Percentiles rank a stretch among this genome's conserved stretches.
These are phyloP conservation scores for Gastrolobium bilobum DNA, from an alignment of 306 rosid species.

Conservation along the genomic window DNA sequence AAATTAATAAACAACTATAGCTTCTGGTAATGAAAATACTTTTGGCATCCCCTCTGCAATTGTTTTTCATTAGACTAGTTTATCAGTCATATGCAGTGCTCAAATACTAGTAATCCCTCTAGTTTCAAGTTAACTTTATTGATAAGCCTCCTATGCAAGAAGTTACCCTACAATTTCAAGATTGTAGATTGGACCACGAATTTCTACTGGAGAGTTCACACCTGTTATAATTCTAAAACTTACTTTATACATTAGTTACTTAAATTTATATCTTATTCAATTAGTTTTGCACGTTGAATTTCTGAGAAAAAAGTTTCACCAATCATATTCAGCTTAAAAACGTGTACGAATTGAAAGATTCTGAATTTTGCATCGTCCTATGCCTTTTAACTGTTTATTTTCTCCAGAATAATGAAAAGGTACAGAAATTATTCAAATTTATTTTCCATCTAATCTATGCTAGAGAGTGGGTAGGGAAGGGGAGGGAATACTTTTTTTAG, in stretches of 20 bases:
- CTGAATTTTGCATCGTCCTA: neutral
- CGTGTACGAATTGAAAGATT: neutral
- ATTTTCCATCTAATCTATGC: neutral
- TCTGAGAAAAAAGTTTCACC: conserved; percentile 9
- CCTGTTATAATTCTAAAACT: conserved; percentile 5
- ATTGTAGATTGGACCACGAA: neutral
- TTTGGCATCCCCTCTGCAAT: neutral
- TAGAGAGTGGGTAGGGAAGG: neutral
- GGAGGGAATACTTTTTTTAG: neutral
- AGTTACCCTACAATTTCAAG: neutral
- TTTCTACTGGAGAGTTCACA: neutral
- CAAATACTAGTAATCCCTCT: conserved; percentile 1
- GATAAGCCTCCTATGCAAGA: neutral
- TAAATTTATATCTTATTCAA: conserved; percentile 1
- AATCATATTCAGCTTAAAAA: conserved; percentile 4
- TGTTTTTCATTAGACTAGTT: conserved; percentile 32
- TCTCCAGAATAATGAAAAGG: neutral
- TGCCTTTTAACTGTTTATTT: conserved; percentile 22
- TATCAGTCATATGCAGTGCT: conserved; percentile 38
- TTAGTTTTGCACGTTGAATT: neutral
- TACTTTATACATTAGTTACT: neutral
- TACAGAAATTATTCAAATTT: conserved; percentile 29
- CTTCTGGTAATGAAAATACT: conserved; percentile 28
- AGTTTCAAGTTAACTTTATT: conserved; percentile 20
- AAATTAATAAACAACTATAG: conserved; percentile 46